Evolutionary conservation across 768 basidiomycete genomes (phyloP), one percentile per base, ranked within the genome.

Genomic region (Obba rivulosa): DNA sequence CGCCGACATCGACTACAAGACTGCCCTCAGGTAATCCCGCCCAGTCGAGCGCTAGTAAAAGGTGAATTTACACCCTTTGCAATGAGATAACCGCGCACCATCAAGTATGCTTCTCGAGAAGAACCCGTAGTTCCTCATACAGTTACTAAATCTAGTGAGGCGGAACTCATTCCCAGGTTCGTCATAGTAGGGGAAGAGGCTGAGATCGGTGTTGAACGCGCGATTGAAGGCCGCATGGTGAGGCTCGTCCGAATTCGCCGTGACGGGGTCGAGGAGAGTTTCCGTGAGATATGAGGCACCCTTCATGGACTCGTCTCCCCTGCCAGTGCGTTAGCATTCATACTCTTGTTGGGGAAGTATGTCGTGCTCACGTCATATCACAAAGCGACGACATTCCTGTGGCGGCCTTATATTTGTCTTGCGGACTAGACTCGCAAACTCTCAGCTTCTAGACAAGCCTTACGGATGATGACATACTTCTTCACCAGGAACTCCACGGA

Each of bases 141-240:
- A 59, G 21, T 59, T 44, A 2, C 52, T 54, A 41, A 66, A 64
- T 0, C 62, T 57, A n/a, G 38, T 47, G 18, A 62, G 44, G 1
- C 47, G 20, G 2, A 40, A 13, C 21, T 43, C 48, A 46, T 66
- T 63, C 46, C 51, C 54, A 2, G 64, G 62, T 13, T 23, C 28
- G n/a, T 63, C 61, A 21, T 52, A 53, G 54, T 52, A 60, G 2
- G 53, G 50, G 46, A 59, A 67, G 0, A 57, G 24, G 10, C 50
- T 37, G 8, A 45, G 23, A n/a, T 58, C 34, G 11, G 52, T 56
- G 2, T 51, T 46, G 49, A 58, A 57, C 17, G 60, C 62, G 5
- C 35, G 20, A 24, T 56, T 57, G 44, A 61, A 48, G 0, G 62
- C 48, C 1, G 57, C 49, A 7, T 59, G 22, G 14, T 43, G 45